phyloP scores from a whole-genome alignment of 2,329 filamentous ascomycete genomes.

The Fusarium coicis region DNA sequence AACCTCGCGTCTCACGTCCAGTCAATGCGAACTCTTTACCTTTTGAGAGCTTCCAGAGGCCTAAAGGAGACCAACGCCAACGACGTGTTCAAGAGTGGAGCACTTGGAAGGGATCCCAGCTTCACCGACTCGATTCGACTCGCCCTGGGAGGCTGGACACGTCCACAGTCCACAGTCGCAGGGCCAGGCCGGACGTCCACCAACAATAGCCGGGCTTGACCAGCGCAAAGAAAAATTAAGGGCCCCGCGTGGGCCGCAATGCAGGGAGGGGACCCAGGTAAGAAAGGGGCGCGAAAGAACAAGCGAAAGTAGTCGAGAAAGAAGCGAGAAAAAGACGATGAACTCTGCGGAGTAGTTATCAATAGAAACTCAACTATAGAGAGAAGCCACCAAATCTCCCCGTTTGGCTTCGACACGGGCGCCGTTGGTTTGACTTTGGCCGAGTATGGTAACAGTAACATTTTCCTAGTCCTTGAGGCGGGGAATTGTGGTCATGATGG shows the following conservation, averaged over 20 bases:
- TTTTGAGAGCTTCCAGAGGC: conserved; percentile 36
- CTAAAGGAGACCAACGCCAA: conserved; percentile 39
- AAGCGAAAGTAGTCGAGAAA: background rate
- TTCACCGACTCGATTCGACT: conserved; percentile 36
- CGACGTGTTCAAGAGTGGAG: conserved; percentile 36
- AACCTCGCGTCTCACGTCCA: conserved; percentile 16
- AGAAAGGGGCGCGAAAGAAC: conserved; percentile 5
- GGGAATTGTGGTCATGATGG: conserved; percentile 22
- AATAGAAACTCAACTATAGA: background rate
- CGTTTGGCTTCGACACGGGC: conserved; percentile 1
- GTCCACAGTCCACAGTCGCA: conserved; percentile 22
- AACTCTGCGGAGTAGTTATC: background rate
- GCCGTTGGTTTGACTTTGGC: conserved; percentile 13
- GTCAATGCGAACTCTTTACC: conserved; percentile 32
- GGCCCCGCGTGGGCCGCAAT: conserved; percentile 34
- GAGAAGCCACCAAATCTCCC: conserved; percentile 3
- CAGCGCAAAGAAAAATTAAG: conserved; percentile 33
- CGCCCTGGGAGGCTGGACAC: conserved; percentile 27
- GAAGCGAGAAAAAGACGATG: conserved; percentile 1
- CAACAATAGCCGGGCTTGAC: conserved; percentile 11
- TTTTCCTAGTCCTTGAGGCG: conserved; percentile 26
- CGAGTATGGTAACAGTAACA: conserved; percentile 5
- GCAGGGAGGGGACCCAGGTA: conserved; percentile 21
- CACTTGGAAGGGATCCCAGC: conserved; percentile 33
- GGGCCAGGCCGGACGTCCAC: background rate